Evolutionary conservation across 2,329 filamentous ascomycete genomes (phyloP), one percentile per base, ranked within the genome.

Genomic region (Epichloe sibirici): DNA sequence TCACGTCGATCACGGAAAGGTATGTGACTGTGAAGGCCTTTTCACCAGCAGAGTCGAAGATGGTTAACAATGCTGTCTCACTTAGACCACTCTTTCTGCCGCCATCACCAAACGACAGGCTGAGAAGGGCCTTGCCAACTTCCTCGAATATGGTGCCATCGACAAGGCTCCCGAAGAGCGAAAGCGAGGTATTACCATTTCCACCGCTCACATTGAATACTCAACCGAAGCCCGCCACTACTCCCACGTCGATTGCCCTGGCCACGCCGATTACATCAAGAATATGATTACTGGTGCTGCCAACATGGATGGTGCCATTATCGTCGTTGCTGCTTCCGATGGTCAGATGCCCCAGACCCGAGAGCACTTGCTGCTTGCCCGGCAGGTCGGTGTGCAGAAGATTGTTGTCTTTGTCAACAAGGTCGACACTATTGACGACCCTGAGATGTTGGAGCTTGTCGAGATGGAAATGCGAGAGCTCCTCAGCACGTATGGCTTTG

Each of bases 181-280:
- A 69, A 97, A 97, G 82, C 91, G 93, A 82, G 93, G 93, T 85
- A 98, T 98, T 75, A 98, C 93, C 70, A 98, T 98, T 70, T 90
- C 93, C 55, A 94, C 93, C 52, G 89, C 93, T 61, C 93, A 98
- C 76, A 95, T 98, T 75, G 93, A 98, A 78, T 98, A 97, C 79
- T 76, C 88, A 63, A 98, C 93, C 70, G 88, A 95, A 0, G 79
- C 78, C 69, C 86, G 93, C 67, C 93, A 98, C 78, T 98, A 98
- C 76, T 93, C 93, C 65, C 93, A 98, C 82, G 93, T 98, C 77
- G 93, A 98, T 82, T 98, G 93, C 75, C 93, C 93, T 55, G 93
- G 93, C 74, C 93, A 98, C 85, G 93, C 93, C 74, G 93, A 98
- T 89, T 98, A 98, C 81, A 97, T 98, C 79, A 98, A 98, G 83